These are phyloP conservation scores for Pythium plurisporium DNA, from an alignment of 352 stramenopile species.

Conservation along the genomic window DNA sequence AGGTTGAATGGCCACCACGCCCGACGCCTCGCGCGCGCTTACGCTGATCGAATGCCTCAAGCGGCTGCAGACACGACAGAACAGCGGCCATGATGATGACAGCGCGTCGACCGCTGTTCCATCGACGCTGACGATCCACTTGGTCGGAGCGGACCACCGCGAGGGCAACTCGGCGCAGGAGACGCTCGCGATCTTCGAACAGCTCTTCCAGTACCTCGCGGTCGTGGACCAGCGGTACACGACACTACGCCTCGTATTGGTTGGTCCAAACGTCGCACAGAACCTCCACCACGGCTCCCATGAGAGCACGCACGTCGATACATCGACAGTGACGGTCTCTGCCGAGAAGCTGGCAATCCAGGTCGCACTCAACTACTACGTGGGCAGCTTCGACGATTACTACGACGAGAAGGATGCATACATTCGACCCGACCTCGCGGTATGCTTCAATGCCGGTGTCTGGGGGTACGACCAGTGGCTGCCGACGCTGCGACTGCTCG, in stretches of 20 bases:
- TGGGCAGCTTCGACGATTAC: constrained; percentile 61
- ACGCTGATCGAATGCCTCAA: constrained; percentile 37
- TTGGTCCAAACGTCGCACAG: constrained; percentile 68
- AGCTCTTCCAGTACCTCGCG: constrained; percentile 40
- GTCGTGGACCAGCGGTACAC: constrained; percentile 24
- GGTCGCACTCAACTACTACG: constrained; percentile 63
- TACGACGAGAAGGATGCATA: constrained; percentile 42
- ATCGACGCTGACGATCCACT: constrained; percentile 43
- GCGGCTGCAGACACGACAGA: constrained; percentile 21
- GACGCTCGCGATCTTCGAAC: constrained; percentile 54
- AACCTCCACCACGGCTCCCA: constrained; percentile 44
- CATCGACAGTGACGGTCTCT: not conserved
- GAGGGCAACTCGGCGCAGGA: constrained; percentile 58
- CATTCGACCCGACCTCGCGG: constrained; percentile 46
- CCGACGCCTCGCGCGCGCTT: constrained; percentile 15
- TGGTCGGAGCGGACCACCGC: constrained; percentile 72
- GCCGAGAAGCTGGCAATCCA: constrained; percentile 20
- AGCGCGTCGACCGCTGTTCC: not conserved
- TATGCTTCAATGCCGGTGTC: constrained; percentile 85
- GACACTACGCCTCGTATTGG: constrained; percentile 53
- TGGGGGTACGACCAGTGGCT: constrained; percentile 88
- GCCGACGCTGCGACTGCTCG: constrained; percentile 59
- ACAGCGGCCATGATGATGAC: too few species aligned
- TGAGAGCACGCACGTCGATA: constrained; percentile 5
- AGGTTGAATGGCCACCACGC: constrained; percentile 4